Percentiles rank a stretch among this genome's conserved stretches.
These are phyloP conservation scores for Acanthamoeba quina DNA, from an alignment of 208 protist genomes.

Conservation along the genomic window DNA sequence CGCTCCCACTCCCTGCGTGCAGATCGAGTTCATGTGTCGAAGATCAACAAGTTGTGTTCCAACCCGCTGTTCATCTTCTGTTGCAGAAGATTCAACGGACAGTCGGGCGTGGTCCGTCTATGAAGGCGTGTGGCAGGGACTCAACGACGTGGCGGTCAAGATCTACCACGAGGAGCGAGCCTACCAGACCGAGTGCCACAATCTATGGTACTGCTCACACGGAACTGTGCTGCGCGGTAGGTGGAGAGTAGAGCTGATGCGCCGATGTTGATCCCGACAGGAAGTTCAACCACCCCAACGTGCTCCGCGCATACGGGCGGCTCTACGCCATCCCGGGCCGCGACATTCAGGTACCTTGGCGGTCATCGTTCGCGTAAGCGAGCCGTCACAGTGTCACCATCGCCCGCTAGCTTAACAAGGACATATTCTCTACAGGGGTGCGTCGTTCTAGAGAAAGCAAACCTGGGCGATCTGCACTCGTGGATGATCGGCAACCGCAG, in stretches of 20 bases:
- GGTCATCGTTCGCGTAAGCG: not conserved
- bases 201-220: not conserved
- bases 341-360: conserved; percentile 11
- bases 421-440: not conserved
- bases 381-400: not conserved
- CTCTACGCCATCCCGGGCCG: conserved; percentile 11
- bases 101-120: conserved; percentile 34
- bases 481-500: conserved; percentile 36
- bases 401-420: not conserved
- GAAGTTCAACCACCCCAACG: conserved; percentile 44
- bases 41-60: too few species aligned
- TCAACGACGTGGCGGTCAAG: conserved; percentile 8
- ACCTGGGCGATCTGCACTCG: conserved; percentile 31
- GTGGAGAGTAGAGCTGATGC: not conserved
- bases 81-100: not conserved
- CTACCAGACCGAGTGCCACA: conserved; percentile 26
- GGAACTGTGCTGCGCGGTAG: not conserved
- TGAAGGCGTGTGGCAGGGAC: not conserved
- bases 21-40: not conserved
- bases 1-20: too few species aligned
- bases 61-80: not conserved
- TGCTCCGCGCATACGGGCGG: not conserved
- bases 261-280: not conserved
- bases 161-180: conserved; percentile 30
- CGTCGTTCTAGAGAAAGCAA: conserved; percentile 30